Evolutionary conservation across 2,329 filamentous ascomycete species (phyloP).

Genomic region (Colletotrichum sp.): DNA sequence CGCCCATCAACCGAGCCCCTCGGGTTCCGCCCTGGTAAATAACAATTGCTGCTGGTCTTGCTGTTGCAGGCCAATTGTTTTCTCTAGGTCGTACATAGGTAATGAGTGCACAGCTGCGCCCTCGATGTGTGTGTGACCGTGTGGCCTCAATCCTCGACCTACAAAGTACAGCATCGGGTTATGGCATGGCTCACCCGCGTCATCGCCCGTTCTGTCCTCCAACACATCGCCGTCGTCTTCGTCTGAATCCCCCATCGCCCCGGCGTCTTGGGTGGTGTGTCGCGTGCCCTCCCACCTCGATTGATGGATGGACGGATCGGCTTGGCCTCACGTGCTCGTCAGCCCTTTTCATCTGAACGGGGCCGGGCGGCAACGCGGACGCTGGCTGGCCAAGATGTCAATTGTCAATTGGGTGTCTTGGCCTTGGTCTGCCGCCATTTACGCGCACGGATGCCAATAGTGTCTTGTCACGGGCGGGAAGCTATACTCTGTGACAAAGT

Average conservation of each 20-base stretch:
- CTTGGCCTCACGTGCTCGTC: background rate
- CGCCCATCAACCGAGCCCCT: background rate
- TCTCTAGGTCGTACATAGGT: background rate
- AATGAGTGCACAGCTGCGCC: background rate
- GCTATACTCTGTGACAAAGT: background rate
- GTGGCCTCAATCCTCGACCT: background rate
- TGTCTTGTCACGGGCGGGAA: background rate
- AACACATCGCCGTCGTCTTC: background rate
- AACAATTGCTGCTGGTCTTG: background rate
- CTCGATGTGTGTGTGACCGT: background rate
- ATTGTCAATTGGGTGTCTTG: background rate
- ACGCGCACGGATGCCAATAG: background rate
- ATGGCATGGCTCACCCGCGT: background rate
- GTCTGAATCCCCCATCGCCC: background rate
- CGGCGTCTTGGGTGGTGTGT: background rate
- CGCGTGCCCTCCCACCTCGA: background rate
- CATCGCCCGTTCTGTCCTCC: background rate
- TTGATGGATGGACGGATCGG: background rate
- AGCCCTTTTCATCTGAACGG: background rate
- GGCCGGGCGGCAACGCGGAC: background rate
- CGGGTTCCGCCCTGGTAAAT: background rate
- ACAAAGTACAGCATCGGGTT: background rate
- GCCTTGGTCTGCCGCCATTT: background rate
- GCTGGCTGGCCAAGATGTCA: background rate
- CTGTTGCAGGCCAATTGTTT: background rate